Evolutionary conservation across 2,329 filamentous ascomycete genomes (phyloP).

Genomic region (Trichoderma arundinaceum): DNA sequence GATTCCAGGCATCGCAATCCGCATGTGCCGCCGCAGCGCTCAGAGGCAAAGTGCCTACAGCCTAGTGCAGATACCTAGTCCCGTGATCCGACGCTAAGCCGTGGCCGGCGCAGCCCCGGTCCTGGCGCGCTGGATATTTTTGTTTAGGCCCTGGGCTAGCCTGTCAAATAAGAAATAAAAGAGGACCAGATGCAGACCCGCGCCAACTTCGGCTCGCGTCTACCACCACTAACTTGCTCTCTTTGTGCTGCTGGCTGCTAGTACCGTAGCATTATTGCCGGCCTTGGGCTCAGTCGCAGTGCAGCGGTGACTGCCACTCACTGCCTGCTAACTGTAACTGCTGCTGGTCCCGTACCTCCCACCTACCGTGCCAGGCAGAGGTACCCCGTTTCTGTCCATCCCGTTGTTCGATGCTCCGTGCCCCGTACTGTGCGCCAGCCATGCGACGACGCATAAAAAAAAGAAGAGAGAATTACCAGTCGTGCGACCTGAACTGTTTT

Average conservation of each 20-base stretch:
- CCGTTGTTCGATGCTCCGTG: constrained; percentile 9
- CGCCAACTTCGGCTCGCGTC: constrained; percentile 30
- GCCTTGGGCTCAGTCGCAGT: neutral
- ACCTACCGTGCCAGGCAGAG: neutral
- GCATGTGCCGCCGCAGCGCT: neutral
- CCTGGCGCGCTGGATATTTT: constrained; percentile 5
- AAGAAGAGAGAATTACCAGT: neutral
- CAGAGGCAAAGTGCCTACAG: neutral
- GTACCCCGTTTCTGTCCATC: neutral
- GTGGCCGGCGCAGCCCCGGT: neutral
- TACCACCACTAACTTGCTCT: neutral
- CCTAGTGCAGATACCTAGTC: constrained; percentile 10
- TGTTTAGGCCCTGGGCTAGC: constrained; percentile 13
- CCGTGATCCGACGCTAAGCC: constrained; percentile 29
- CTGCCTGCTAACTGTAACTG: neutral
- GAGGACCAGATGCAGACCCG: constrained; percentile 12
- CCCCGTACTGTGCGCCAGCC: constrained; percentile 27
- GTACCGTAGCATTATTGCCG: constrained; percentile 2
- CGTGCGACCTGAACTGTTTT: neutral
- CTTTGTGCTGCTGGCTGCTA: neutral
- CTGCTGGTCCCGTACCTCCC: neutral
- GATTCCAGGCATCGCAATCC: neutral
- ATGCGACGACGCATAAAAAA: neutral
- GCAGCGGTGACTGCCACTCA: neutral
- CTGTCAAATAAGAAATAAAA: constrained; percentile 21